phyloP scores from a whole-genome alignment of 1,284 basidiomycete genomes.

The Phellopilus nigrolimitatus region DNA sequence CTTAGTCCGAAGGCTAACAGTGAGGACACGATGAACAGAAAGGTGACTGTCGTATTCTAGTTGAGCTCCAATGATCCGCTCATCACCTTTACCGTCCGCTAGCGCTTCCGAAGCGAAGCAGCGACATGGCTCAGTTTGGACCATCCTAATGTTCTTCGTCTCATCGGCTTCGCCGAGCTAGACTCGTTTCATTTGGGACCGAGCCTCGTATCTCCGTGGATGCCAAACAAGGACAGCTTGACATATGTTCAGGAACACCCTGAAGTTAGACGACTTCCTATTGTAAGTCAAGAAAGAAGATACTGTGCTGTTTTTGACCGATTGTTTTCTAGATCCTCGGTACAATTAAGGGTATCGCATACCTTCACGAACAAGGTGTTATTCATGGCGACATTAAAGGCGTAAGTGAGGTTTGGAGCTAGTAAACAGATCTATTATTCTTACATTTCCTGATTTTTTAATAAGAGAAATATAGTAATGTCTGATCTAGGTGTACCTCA shows the following conservation, averaged over 20 bases:
- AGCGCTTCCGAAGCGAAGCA: slow-evolving; percentile 13
- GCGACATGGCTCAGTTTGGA: slow-evolving; percentile 1
- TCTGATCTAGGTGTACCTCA: slow-evolving; percentile 16
- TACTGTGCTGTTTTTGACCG: neutral
- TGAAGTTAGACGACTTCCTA: neutral
- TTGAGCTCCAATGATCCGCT: neutral
- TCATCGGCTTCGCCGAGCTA: slow-evolving; percentile 9
- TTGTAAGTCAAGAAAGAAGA: neutral
- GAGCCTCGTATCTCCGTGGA: slow-evolving; percentile 9
- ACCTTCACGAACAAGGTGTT: slow-evolving; percentile 12
- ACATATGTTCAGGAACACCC: slow-evolving; percentile 2
- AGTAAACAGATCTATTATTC: neutral
- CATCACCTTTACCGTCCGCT: neutral
- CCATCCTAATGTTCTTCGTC: slow-evolving; percentile 8
- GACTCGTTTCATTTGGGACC: neutral
- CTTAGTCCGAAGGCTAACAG: neutral
- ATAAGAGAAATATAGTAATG: slow-evolving; percentile 20
- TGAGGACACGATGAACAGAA: neutral
- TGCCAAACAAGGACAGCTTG: slow-evolving; percentile 5
- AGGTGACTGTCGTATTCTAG: neutral
- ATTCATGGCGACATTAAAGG: slow-evolving; percentile 14
- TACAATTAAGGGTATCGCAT: slow-evolving; percentile 8
- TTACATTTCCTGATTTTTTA: neutral
- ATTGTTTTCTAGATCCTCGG: slow-evolving; percentile 2
- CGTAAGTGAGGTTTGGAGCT: no score